A percentile compares a stretch with the other conserved stretches of the same genome.
Conservation (phyloP, 2,329 filamentous ascomycete genomes). For the Hirsutella minnesotensis region DNA sequence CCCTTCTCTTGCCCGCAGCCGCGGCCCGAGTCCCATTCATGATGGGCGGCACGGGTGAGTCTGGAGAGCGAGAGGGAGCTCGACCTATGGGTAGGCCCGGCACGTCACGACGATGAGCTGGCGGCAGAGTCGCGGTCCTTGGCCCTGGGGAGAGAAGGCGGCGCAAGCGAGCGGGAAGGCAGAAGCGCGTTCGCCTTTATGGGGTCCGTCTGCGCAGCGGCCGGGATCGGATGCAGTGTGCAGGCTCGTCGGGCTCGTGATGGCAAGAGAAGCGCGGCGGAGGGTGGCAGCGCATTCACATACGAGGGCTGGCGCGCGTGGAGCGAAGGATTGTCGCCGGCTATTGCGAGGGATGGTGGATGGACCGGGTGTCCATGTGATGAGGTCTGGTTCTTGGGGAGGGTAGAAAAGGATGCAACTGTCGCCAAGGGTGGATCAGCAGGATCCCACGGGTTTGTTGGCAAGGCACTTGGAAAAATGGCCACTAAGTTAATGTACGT, state of each 20-base stretch:
- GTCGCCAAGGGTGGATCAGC: conserved; percentile 16
- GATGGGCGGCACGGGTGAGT: conserved; percentile 4
- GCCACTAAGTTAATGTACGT: not conserved
- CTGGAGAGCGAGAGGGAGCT: not conserved
- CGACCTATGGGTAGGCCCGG: not conserved
- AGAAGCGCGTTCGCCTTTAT: not conserved
- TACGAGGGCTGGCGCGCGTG: conserved; percentile 6
- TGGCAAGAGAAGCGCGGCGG: conserved; percentile 7
- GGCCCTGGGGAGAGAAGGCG: not conserved
- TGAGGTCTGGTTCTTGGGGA: conserved; percentile 10
- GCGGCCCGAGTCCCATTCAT: conserved; percentile 33
- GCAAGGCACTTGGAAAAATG: not conserved
- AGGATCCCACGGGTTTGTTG: conserved; percentile 2
- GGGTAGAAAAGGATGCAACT: conserved; percentile 4
- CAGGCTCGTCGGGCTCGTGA: conserved; percentile 6
- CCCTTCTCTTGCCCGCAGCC: conserved; percentile 40
- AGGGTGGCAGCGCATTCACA: conserved; percentile 16
- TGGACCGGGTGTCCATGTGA: conserved; percentile 20
- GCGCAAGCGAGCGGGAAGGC: not conserved
- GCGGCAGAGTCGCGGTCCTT: not conserved
- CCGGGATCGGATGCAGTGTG: conserved; percentile 1
- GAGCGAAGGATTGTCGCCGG: conserved; percentile 4
- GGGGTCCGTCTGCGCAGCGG: not conserved
- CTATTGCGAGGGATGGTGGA: conserved; percentile 10
- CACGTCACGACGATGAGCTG: not conserved